Conservation (phyloP, 768 basidiomycete genomes). For the Saitozyma sp. region DNA sequence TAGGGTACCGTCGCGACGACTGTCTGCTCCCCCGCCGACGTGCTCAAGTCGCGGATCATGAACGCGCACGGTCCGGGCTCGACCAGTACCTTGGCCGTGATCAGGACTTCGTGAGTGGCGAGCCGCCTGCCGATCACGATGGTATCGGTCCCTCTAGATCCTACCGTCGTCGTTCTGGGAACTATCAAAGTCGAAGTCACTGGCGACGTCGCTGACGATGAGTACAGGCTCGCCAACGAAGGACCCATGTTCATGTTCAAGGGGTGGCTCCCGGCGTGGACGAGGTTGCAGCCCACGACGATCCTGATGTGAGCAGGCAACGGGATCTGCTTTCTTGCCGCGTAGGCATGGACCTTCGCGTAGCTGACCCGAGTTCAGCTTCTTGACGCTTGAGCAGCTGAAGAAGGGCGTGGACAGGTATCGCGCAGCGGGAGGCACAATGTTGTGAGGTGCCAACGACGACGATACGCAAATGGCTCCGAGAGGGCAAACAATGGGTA, state of each 20-base stretch:
- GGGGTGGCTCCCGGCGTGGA: constrained; percentile 49
- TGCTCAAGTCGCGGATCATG: constrained; percentile 47
- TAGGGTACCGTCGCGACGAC: constrained; percentile 10
- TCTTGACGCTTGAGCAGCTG: constrained; percentile 45
- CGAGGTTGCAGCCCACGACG: constrained; percentile 44
- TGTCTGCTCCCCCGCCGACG: constrained; percentile 48
- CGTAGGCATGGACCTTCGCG: no score
- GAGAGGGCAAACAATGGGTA: neutral
- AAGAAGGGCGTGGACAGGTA: constrained; percentile 44
- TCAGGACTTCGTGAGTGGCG: constrained; percentile 32
- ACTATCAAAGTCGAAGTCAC: neutral
- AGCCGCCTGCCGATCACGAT: no score
- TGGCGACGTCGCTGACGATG: neutral
- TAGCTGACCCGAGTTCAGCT: constrained; percentile 19
- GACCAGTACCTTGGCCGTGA: constrained; percentile 29
- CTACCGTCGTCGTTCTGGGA: neutral
- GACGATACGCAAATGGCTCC: no score
- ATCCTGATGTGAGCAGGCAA: constrained; percentile 37
- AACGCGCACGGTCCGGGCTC: constrained; percentile 42
- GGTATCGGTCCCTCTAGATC: no score
- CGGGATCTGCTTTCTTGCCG: no score
- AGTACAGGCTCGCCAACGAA: constrained; percentile 33
- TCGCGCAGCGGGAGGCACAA: constrained; percentile 28
- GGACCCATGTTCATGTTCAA: constrained; percentile 48
- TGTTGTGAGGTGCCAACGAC: constrained; percentile 14